Evolutionary conservation across 371 early-diverging fungal genomes (phyloP).

Genomic region (Mortierella sp.): DNA sequence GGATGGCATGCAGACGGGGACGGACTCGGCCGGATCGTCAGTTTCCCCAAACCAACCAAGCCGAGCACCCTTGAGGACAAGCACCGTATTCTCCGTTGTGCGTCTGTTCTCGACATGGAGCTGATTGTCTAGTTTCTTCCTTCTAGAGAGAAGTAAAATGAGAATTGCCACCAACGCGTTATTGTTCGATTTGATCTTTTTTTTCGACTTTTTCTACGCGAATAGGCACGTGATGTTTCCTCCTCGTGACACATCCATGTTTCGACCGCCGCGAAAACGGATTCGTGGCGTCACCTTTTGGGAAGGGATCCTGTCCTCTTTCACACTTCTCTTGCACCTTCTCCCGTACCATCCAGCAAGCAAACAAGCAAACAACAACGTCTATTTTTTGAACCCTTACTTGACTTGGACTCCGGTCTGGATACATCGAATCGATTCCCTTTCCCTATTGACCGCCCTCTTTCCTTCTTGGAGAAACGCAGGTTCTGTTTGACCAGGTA

Average conservation of each 20-base stretch:
- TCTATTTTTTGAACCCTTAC: too few species aligned
- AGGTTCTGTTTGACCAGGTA: too few species aligned
- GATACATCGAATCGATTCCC: too few species aligned
- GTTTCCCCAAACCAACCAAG: conserved; percentile 26
- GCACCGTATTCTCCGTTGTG: conserved; percentile 20
- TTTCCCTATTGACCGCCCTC: too few species aligned
- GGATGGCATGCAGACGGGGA: conserved; percentile 53
- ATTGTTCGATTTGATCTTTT: background rate
- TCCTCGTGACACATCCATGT: background rate
- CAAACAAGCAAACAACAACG: too few species aligned
- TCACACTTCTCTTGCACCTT: background rate
- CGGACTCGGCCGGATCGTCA: conserved; percentile 31
- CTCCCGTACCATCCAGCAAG: background rate
- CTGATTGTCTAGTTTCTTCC: background rate
- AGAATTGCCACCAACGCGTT: background rate
- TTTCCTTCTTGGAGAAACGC: too few species aligned
- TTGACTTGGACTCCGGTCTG: too few species aligned
- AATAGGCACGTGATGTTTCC: too few species aligned
- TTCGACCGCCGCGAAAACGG: too few species aligned
- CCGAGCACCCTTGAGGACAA: conserved; percentile 18
- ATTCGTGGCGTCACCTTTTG: background rate
- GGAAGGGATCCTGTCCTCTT: background rate
- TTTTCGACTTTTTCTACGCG: background rate
- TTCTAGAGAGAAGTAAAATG: background rate
- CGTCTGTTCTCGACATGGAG: conserved; percentile 26